Evolutionary conservation across 2,329 filamentous ascomycete species (phyloP).

Genomic region (Escovopsis sp.): DNA sequence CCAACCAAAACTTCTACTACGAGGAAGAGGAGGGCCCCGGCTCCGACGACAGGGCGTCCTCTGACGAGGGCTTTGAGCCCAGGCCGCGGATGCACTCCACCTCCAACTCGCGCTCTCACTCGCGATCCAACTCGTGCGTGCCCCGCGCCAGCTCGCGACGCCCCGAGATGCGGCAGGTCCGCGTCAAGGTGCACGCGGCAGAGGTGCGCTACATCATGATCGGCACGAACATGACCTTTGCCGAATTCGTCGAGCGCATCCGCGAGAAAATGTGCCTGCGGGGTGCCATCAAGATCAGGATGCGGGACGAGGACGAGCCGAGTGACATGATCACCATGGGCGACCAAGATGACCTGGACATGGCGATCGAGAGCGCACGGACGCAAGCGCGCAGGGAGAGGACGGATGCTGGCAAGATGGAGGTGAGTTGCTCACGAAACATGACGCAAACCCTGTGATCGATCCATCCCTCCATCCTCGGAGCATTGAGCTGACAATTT

Average conservation of each 20-base stretch:
- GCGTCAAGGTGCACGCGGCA: slow-evolving; percentile 78
- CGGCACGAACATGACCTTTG: slow-evolving; percentile 53
- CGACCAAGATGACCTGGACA: slow-evolving; percentile 89
- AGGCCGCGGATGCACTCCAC: slow-evolving; percentile 38
- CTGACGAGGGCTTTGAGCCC: slow-evolving; percentile 71
- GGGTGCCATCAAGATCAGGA: slow-evolving; percentile 74
- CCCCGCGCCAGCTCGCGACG: slow-evolving; percentile 40
- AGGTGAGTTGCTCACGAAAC: slow-evolving; percentile 49
- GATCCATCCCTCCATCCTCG: too few species aligned
- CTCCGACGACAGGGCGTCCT: slow-evolving; percentile 52
- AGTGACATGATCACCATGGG: slow-evolving; percentile 93
- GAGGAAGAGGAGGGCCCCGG: slow-evolving; percentile 73
- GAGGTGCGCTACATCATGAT: slow-evolving; percentile 93
- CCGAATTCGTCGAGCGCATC: slow-evolving; percentile 64
- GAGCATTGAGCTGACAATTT: slow-evolving; percentile 14
- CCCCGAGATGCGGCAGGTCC: slow-evolving; percentile 59
- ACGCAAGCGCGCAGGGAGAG: slow-evolving; percentile 55
- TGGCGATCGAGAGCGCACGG: slow-evolving; percentile 60
- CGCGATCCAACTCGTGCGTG: slow-evolving; percentile 31
- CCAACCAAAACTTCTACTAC: slow-evolving; percentile 21
- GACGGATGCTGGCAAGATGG: slow-evolving; percentile 80
- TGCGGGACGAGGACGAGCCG: slow-evolving; percentile 61
- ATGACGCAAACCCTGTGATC: slow-evolving; percentile 2
- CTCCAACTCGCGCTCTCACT: slow-evolving; percentile 51
- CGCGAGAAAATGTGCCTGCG: slow-evolving; percentile 73